Conservation (phyloP, 2,329 filamentous ascomycete genomes). For the Aspergillus carbonarius region DNA sequence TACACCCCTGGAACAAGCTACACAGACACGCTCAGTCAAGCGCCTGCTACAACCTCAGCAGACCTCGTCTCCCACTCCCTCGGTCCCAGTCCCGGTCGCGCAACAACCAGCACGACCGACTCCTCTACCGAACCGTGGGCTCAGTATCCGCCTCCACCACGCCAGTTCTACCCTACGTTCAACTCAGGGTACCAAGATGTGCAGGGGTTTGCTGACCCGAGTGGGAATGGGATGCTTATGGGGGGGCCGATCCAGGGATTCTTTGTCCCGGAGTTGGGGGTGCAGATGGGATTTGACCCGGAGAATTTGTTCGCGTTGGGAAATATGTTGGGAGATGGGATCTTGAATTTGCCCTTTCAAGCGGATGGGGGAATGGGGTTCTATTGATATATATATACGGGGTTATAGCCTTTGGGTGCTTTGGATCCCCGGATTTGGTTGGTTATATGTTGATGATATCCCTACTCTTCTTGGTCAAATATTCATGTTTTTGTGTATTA, state of each 20-base stretch:
- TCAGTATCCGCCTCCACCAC: constrained; percentile 6
- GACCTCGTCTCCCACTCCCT: constrained; percentile 12
- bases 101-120: not conserved
- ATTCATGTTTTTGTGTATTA: not conserved
- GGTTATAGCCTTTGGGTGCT: not conserved
- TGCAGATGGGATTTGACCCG: constrained; percentile 28
- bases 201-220: constrained; percentile 18
- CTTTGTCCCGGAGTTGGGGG: constrained; percentile 27
- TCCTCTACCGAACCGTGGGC: constrained; percentile 11
- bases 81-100: not conserved
- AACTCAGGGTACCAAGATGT: constrained; percentile 10
- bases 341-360: constrained; percentile 30
- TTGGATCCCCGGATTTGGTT: not conserved
- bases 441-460: not conserved
- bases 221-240: constrained; percentile 15
- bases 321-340: constrained; percentile 34
- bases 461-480: not conserved
- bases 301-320: constrained; percentile 33
- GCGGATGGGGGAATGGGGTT: constrained; percentile 25
- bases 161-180: constrained; percentile 14
- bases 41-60: constrained; percentile 12
- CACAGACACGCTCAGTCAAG: constrained; percentile 7
- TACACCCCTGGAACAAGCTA: constrained; percentile 12
- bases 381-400: constrained; percentile 11
- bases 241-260: constrained; percentile 18